Conservation (phyloP, 495 filamentous ascomycete genomes). For the Daldinia bambusicola region DNA sequence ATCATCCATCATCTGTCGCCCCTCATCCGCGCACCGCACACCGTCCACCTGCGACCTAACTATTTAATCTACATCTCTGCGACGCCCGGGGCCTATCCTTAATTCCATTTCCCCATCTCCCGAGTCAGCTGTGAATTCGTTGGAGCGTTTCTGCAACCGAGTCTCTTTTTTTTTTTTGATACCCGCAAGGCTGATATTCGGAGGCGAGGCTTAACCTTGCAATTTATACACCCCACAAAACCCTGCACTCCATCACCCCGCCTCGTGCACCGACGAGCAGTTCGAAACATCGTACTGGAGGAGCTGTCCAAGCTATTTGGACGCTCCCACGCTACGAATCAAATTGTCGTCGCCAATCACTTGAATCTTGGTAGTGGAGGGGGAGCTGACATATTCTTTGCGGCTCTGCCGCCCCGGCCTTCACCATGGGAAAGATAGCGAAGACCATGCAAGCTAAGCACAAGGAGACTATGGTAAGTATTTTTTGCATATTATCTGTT, state of each 20-base stretch:
- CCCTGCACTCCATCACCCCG: conserved; percentile 20
- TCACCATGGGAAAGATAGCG: conserved; percentile 93
- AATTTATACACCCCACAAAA: conserved; percentile 14
- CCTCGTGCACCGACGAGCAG: conserved; percentile 31
- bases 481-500: conserved; percentile 26
- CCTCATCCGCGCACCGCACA: conserved; percentile 30
- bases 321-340: conserved; percentile 46
- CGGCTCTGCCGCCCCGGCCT: conserved; percentile 64
- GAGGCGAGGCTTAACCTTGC: conserved; percentile 41
- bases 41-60: conserved; percentile 23
- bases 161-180: conserved; percentile 32
- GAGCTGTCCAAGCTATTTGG: conserved; percentile 47
- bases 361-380: conserved; percentile 59
- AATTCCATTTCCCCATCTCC: conserved; percentile 9
- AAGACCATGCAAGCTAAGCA: conserved; percentile 93
- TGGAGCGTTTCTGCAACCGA: conserved; percentile 26
- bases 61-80: conserved; percentile 8
- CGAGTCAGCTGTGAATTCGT: conserved; percentile 15
- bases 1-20: conserved; percentile 37
- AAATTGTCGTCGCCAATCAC: conserved; percentile 53
- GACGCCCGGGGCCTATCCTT: conserved; percentile 11
- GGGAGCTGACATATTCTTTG: conserved; percentile 56
- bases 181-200: conserved; percentile 46
- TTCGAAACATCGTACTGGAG: conserved; percentile 29
- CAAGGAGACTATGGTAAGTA: conserved; percentile 88